Evolutionary conservation across 495 filamentous ascomycete species (phyloP).

Genomic region (Friedmanniomyces endolithicus): DNA sequence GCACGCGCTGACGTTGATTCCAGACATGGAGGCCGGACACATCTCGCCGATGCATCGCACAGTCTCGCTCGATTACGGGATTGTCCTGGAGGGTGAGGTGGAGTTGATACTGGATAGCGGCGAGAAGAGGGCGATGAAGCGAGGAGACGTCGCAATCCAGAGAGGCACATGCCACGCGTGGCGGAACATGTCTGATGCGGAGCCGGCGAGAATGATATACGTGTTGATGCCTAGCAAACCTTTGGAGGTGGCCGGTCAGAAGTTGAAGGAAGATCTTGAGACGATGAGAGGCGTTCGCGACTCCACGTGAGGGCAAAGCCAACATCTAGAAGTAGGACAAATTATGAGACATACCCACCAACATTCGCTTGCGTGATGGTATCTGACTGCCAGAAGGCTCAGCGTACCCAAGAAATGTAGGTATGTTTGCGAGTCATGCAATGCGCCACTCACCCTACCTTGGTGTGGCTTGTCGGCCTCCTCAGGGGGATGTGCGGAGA

Average conservation of each 20-base stretch:
- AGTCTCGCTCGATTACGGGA: conserved; percentile 25
- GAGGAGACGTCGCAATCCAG: conserved; percentile 25
- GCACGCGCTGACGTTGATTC: background rate
- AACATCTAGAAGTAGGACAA: too few relatives aligned
- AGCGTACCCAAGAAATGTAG: too few relatives aligned
- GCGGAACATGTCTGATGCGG: conserved; percentile 20
- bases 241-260: conserved; percentile 7
- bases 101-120: conserved; percentile 25
- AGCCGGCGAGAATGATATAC: conserved; percentile 22
- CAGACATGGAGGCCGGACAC: conserved; percentile 19
- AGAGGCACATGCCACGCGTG: conserved; percentile 26
- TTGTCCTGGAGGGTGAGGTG: conserved; percentile 27
- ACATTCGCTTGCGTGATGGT: too few relatives aligned
- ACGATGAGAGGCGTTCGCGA: background rate
- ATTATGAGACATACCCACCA: too few relatives aligned
- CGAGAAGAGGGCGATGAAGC: conserved; percentile 22
- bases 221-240: conserved; percentile 23
- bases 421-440: too few relatives aligned
- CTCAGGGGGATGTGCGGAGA: background rate
- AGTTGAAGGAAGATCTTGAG: background rate
- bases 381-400: too few relatives aligned
- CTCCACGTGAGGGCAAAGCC: background rate
- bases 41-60: conserved; percentile 27
- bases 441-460: too few relatives aligned
- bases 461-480: background rate